Evolutionary conservation across 768 basidiomycete species (phyloP).

Genomic region (Porphyrellus cyaneotinctus): DNA sequence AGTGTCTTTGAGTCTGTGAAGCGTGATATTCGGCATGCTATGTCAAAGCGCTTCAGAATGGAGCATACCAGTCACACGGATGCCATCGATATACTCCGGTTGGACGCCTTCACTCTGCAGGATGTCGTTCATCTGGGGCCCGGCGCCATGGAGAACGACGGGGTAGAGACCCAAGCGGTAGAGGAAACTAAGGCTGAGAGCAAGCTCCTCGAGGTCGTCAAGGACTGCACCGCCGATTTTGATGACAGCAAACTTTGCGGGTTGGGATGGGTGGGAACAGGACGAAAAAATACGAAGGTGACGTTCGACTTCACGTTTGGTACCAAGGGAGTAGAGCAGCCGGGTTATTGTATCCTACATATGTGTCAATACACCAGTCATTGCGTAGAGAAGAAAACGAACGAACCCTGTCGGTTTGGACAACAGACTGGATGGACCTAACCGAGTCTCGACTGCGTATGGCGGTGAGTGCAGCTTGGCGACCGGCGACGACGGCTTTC

Average conservation of each 20-base stretch:
- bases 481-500: slow-evolving; percentile 45
- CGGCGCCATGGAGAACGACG: slow-evolving; percentile 93
- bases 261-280: slow-evolving; percentile 83
- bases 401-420: slow-evolving; percentile 72
- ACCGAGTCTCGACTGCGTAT: slow-evolving; percentile 37
- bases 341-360: slow-evolving; percentile 93
- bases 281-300: slow-evolving; percentile 97
- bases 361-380: neutral
- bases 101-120: slow-evolving; percentile 90
- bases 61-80: slow-evolving; percentile 84
- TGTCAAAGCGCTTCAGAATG: neutral
- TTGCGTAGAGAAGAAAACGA: neutral
- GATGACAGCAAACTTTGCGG: slow-evolving; percentile 95
- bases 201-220: slow-evolving; percentile 88
- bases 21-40: too few species aligned
- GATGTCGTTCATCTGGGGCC: slow-evolving; percentile 92
- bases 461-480: slow-evolving; percentile 39
- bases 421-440: slow-evolving; percentile 54
- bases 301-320: slow-evolving; percentile 95
- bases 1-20: slow-evolving; percentile 85
- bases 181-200: slow-evolving; percentile 91
- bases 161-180: slow-evolving; percentile 98
- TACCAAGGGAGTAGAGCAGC: slow-evolving; percentile 93
- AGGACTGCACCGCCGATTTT: slow-evolving; percentile 97
- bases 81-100: slow-evolving; percentile 96